A percentile compares a stretch with the other conserved stretches of the same genome.
Evolutionary conservation across 495 filamentous ascomycete genomes (phyloP).

Genomic region (Aspergillus bertholletiae): DNA sequence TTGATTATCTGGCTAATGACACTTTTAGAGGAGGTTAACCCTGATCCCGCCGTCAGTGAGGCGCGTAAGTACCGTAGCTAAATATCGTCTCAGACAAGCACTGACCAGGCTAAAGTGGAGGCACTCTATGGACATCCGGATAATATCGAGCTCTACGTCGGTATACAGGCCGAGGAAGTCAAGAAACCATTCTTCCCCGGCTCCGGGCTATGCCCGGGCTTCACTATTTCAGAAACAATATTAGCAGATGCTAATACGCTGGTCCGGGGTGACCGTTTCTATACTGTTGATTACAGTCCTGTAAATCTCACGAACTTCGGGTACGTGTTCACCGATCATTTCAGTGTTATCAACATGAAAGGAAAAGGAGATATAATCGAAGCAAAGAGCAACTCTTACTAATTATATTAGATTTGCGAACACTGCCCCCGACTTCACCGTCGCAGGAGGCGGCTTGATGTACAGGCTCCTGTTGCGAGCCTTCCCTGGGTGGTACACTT

Average conservation of each 20-base stretch:
- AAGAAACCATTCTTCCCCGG: constrained; percentile 36
- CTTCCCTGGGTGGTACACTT: constrained; percentile 64
- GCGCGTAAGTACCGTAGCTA: constrained; percentile 50
- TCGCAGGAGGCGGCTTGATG: constrained; percentile 64
- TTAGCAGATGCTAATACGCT: constrained; percentile 43
- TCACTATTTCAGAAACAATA: constrained; percentile 36
- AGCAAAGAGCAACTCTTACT: not conserved
- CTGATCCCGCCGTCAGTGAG: constrained; percentile 57
- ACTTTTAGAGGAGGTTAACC: constrained; percentile 49
- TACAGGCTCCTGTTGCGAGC: constrained; percentile 67
- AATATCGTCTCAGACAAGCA: constrained; percentile 57
- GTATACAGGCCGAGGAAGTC: constrained; percentile 39
- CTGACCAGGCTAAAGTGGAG: constrained; percentile 20
- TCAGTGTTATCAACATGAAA: not conserved
- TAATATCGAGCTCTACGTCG: constrained; percentile 45
- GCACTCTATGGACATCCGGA: constrained; percentile 67
- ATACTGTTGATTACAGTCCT: constrained; percentile 54
- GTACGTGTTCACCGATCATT: constrained; percentile 22
- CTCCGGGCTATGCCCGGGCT: constrained; percentile 38
- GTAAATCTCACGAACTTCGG: constrained; percentile 63
- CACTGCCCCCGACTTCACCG: constrained; percentile 51
- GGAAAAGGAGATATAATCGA: not conserved
- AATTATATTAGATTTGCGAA: constrained; percentile 29
- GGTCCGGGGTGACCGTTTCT: constrained; percentile 44
- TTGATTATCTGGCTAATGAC: not conserved